Evolutionary conservation across 345 rosid species (phyloP).

Genomic region (Ceriops zippeliana): DNA sequence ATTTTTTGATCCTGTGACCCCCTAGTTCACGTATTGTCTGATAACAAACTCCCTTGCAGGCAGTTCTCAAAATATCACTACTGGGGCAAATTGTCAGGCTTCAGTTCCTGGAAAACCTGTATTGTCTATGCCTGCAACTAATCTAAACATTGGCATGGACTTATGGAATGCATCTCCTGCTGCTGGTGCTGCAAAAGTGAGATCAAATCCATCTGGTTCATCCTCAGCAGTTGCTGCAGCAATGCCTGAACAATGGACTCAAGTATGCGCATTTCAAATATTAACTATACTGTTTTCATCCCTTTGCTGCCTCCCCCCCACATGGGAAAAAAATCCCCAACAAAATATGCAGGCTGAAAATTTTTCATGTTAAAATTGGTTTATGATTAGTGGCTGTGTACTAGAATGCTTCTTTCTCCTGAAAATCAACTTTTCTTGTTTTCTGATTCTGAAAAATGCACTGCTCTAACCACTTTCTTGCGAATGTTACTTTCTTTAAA

Average conservation of each 20-base stretch:
- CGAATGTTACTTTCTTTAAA: too few species aligned
- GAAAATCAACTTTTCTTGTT: background rate
- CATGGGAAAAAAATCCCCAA: too few species aligned
- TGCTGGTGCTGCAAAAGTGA: slow-evolving; percentile 56
- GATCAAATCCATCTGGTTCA: slow-evolving; percentile 42
- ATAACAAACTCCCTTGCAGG: slow-evolving; percentile 32
- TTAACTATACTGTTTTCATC: too few species aligned
- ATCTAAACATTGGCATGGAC: slow-evolving; percentile 89
- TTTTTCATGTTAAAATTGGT: too few species aligned
- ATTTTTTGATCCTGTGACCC: slow-evolving; percentile 13
- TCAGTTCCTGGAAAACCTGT: slow-evolving; percentile 63
- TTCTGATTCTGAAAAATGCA: too few species aligned
- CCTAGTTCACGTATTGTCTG: background rate
- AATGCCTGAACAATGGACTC: slow-evolving; percentile 62
- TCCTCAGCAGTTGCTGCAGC: slow-evolving; percentile 34
- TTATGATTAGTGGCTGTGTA: too few species aligned
- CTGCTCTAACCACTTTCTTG: too few species aligned
- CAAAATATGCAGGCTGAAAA: too few species aligned
- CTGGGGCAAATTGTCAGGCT: slow-evolving; percentile 41
- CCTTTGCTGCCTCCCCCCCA: too few species aligned
- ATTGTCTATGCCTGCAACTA: slow-evolving; percentile 55
- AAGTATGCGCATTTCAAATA: slow-evolving; percentile 30
- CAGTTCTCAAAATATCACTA: slow-evolving; percentile 51
- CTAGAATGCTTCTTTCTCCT: background rate
- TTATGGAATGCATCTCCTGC: slow-evolving; percentile 63